phyloP scores from a whole-genome alignment of 768 basidiomycete species.

The Leccinum pellstonianum region DNA sequence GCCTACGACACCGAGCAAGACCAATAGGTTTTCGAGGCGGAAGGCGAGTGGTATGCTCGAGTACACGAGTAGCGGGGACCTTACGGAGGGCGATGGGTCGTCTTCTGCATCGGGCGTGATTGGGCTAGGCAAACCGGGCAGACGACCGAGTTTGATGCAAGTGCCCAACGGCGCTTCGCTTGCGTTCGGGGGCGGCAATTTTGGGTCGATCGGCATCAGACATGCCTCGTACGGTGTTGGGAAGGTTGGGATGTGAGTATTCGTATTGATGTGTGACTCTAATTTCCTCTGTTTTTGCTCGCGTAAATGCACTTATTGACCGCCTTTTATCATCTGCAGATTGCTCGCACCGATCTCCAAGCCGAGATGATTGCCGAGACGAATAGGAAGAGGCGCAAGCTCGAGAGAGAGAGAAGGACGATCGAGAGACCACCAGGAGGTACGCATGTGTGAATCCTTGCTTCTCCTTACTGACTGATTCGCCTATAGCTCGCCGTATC shows the following conservation, averaged over 20 bases:
- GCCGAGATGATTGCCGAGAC: slow-evolving; percentile 88
- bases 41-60: slow-evolving; percentile 28
- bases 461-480: slow-evolving; percentile 5
- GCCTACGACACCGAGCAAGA: slow-evolving; percentile 31
- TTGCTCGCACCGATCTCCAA: slow-evolving; percentile 75
- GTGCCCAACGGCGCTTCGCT: slow-evolving; percentile 30
- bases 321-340: slow-evolving; percentile 37
- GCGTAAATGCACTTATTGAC: slow-evolving; percentile 9
- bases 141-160: slow-evolving; percentile 47
- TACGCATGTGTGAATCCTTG: slow-evolving; percentile 35
- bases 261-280: neutral
- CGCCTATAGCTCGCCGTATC: slow-evolving; percentile 50
- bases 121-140: slow-evolving; percentile 27
- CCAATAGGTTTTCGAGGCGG: slow-evolving; percentile 21
- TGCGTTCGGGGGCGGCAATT: no score
- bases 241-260: no score
- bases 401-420: slow-evolving; percentile 83
- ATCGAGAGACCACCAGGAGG: slow-evolving; percentile 75
- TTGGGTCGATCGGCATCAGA: no score
- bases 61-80: slow-evolving; percentile 27
- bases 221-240: slow-evolving; percentile 44
- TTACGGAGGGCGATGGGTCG: slow-evolving; percentile 21
- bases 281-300: neutral
- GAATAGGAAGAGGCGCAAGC: slow-evolving; percentile 76
- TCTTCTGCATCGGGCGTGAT: slow-evolving; percentile 19